These are phyloP conservation scores for Blastobotrys illinoisensis DNA, from an alignment of 1,139 yeast species.

Conservation along the genomic window DNA sequence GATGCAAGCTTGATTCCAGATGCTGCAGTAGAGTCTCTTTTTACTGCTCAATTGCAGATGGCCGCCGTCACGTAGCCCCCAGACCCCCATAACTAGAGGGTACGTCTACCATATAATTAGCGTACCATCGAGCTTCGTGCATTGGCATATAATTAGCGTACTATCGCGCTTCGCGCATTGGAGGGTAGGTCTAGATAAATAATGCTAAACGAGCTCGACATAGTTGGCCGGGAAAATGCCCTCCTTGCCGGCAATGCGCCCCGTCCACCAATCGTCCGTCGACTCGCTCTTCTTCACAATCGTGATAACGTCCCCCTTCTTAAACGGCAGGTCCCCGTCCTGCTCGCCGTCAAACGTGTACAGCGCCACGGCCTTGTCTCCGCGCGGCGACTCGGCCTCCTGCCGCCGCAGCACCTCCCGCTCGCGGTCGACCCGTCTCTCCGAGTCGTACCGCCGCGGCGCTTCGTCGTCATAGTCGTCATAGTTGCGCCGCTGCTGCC, in stretches of 20 bases:
- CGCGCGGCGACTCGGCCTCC: constrained; percentile 17
- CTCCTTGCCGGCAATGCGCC: constrained; percentile 70
- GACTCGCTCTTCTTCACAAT: constrained; percentile 81
- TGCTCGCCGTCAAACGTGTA: constrained; percentile 89
- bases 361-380: constrained; percentile 84
- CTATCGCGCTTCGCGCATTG: too few species aligned
- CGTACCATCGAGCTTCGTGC: too few species aligned
- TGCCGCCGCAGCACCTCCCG: constrained; percentile 9
- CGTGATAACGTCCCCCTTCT: constrained; percentile 91
- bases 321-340: constrained; percentile 82
- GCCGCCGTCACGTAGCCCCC: too few species aligned
- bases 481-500: constrained; percentile 2
- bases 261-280: constrained; percentile 98
- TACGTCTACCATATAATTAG: too few species aligned
- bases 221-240: constrained; percentile 98
- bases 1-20: too few species aligned
- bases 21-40: too few species aligned
- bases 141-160: too few species aligned
- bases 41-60: too few species aligned
- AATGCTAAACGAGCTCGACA: constrained; percentile 59
- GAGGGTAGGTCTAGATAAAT: too few species aligned
- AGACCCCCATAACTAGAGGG: too few species aligned
- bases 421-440: constrained; percentile 12
- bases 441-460: constrained; percentile 19
- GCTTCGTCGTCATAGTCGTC: constrained; percentile 12